A percentile compares a stretch with the other conserved stretches of the same genome.
phyloP scores from a whole-genome alignment of 1,284 basidiomycete species.

The Trametes hirsuta region DNA sequence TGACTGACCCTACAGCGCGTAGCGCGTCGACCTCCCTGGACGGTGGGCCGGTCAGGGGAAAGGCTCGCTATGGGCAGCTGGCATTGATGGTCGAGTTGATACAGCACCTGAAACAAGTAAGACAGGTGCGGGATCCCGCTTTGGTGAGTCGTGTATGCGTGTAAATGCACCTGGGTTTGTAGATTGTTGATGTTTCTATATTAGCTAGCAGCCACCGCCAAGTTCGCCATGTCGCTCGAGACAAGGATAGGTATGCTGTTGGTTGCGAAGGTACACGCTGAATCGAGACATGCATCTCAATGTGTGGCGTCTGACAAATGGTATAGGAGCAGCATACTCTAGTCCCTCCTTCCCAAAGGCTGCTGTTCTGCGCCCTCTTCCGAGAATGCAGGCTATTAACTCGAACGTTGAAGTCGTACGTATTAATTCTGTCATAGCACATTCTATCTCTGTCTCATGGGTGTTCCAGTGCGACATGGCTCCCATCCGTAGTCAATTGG shows the following conservation, averaged over 20 bases:
- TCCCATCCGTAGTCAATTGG: conserved; percentile 46
- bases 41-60: conserved; percentile 40
- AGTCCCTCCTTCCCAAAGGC: conserved; percentile 57
- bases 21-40: conserved; percentile 32
- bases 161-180: neutral
- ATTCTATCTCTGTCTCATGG: neutral
- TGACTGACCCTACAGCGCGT: conserved; percentile 48
- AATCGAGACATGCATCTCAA: neutral
- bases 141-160: conserved; percentile 34
- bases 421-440: conserved; percentile 11
- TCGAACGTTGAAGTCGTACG: conserved; percentile 63
- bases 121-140: conserved; percentile 44
- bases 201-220: conserved; percentile 40
- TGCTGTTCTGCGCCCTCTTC: conserved; percentile 61
- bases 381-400: conserved; percentile 63
- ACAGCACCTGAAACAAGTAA: conserved; percentile 48
- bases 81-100: conserved; percentile 69
- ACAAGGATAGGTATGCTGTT: conserved; percentile 58
- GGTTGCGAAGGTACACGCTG: conserved; percentile 55
- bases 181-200: conserved; percentile 28
- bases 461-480: conserved; percentile 55
- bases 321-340: conserved; percentile 54
- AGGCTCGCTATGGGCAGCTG: conserved; percentile 65
- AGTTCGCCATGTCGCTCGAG: conserved; percentile 64
- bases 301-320: neutral